Conservation (phyloP, 2,329 filamentous ascomycete genomes). For the Samsoniella hepiali region DNA sequence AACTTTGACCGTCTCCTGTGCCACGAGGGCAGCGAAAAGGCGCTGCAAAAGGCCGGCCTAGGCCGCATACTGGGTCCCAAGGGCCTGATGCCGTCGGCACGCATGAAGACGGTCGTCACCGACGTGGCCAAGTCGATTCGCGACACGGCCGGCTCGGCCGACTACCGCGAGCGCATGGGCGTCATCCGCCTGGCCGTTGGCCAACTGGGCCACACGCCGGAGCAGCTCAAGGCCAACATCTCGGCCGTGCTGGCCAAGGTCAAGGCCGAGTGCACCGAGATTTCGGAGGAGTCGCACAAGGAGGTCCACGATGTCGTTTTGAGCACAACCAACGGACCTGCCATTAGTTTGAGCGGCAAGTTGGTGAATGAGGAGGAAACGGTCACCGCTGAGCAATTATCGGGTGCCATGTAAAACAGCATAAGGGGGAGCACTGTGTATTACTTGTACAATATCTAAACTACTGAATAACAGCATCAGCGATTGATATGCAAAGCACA, state of each 20-base stretch:
- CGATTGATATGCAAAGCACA: constrained; percentile 18
- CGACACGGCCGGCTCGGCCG: constrained; percentile 77
- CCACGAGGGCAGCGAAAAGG: constrained; percentile 72
- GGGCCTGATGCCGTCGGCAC: constrained; percentile 87
- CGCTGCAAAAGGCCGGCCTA: constrained; percentile 76
- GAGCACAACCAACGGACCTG: constrained; percentile 82
- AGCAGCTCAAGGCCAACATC: constrained; percentile 82
- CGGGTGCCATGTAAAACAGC: constrained; percentile 49
- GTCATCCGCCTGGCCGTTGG: constrained; percentile 88
- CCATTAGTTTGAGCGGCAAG: constrained; percentile 79
- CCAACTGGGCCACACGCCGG: constrained; percentile 82
- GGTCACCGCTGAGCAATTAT: constrained; percentile 51
- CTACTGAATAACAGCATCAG: constrained; percentile 18
- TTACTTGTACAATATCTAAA: constrained; percentile 20
- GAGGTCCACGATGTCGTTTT: constrained; percentile 64
- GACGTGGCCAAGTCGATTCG: constrained; percentile 72
- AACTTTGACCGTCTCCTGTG: constrained; percentile 88
- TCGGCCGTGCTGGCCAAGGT: constrained; percentile 70
- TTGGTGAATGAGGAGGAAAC: constrained; percentile 62
- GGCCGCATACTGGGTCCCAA: constrained; percentile 81
- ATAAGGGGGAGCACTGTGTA: constrained; percentile 20
- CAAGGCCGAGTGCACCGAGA: constrained; percentile 72
- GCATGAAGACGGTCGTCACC: constrained; percentile 83
- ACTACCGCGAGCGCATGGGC: constrained; percentile 82
- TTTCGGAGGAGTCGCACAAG: constrained; percentile 54